phyloP scores from a whole-genome alignment of 2,329 filamentous ascomycete species.

The Alternaria sp. region DNA sequence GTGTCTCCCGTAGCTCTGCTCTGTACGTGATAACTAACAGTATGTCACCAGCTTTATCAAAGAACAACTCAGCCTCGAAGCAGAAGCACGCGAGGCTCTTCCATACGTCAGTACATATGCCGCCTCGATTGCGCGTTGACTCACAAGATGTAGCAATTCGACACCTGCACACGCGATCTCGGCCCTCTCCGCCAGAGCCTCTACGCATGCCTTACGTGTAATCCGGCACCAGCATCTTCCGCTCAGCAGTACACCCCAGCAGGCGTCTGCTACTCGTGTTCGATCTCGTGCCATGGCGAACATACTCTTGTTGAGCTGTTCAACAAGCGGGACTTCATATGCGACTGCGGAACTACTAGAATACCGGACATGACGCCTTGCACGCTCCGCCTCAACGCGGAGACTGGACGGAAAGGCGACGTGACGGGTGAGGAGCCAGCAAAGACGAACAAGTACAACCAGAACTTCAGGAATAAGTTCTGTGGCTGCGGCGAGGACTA shows the following conservation, averaged over 20 bases:
- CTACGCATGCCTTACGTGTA: constrained; percentile 94
- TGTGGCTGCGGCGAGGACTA: constrained; percentile 91
- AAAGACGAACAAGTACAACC: constrained; percentile 85
- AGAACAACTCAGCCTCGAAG: constrained; percentile 88
- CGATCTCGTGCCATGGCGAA: constrained; percentile 94
- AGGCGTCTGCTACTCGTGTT: constrained; percentile 95
- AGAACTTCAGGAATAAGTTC: constrained; percentile 93
- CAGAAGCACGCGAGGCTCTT: constrained; percentile 91
- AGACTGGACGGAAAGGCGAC: constrained; percentile 76
- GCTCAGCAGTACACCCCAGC: constrained; percentile 74
- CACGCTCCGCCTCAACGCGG: constrained; percentile 73
- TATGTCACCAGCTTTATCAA: constrained; percentile 75
- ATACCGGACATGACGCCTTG: constrained; percentile 76
- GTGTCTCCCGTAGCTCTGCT: not conserved
- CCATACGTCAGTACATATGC: constrained; percentile 75
- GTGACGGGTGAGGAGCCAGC: constrained; percentile 79
- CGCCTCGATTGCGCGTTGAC: not conserved
- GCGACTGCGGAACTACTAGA: constrained; percentile 92
- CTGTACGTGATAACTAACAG: not conserved
- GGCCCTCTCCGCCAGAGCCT: constrained; percentile 87
- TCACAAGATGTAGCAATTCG: constrained; percentile 74
- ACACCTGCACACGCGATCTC: constrained; percentile 89
- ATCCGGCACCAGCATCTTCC: constrained; percentile 73
- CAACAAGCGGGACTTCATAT: constrained; percentile 92
- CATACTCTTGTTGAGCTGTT: constrained; percentile 96